These are phyloP conservation scores for Fusarium concolor DNA, from an alignment of 2,329 filamentous ascomycete species.

Conservation along the genomic window DNA sequence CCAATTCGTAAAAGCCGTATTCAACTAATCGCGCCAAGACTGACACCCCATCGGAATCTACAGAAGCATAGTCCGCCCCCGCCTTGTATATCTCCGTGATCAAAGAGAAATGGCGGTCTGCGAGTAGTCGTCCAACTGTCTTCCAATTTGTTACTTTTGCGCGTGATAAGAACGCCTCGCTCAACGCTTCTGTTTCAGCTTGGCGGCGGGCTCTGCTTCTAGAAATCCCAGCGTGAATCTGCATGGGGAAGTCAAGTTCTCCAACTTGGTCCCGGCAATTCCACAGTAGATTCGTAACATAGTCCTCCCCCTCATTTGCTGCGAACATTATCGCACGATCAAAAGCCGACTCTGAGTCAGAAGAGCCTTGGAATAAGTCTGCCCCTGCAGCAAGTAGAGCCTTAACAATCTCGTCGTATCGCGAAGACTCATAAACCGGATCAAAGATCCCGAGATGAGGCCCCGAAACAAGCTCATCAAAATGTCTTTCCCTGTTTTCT, in stretches of 20 bases:
- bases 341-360: conserved; percentile 2
- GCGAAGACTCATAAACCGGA: background rate
- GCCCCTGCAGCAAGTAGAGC: conserved; percentile 21
- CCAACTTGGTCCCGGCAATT: conserved; percentile 4
- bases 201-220: conserved; percentile 24
- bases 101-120: conserved; percentile 19
- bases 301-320: conserved; percentile 18
- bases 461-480: background rate
- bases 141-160: conserved; percentile 12
- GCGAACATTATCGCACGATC: conserved; percentile 27
- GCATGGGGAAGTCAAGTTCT: background rate
- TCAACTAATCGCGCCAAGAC: conserved; percentile 16
- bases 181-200: conserved; percentile 12
- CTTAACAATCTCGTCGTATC: conserved; percentile 28
- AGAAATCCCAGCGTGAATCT: background rate
- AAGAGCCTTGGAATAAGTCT: background rate
- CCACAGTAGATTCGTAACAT: conserved; percentile 19
- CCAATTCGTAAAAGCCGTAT: conserved; percentile 20
- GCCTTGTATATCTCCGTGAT: conserved; percentile 11
- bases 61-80: conserved; percentile 22
- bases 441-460: background rate
- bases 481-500: background rate
- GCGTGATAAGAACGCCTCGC: background rate
- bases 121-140: conserved; percentile 10
- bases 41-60: background rate